Percentiles rank a stretch among this genome's conserved stretches.
Evolutionary conservation across 1,284 basidiomycete species (phyloP).

Genomic region (Violaceomyces palustris): DNA sequence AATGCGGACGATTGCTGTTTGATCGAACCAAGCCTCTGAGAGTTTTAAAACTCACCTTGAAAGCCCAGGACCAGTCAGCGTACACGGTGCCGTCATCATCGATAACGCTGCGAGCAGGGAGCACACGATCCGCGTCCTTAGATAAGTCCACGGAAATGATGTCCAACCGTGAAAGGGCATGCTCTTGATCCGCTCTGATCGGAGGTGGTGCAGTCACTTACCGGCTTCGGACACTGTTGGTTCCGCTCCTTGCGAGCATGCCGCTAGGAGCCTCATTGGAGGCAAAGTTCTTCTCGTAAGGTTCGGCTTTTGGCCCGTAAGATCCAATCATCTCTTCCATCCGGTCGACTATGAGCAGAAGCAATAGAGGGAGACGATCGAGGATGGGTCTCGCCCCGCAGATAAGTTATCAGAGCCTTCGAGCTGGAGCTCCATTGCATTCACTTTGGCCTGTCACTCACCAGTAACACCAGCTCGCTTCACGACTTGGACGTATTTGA

Average conservation of each 20-base stretch:
- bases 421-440: too few species aligned
- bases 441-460: constrained; percentile 11
- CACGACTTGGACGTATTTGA: constrained; percentile 71
- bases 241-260: constrained; percentile 69
- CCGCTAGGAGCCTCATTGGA: constrained; percentile 58
- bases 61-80: constrained; percentile 59
- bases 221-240: constrained; percentile 70
- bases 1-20: too few species aligned
- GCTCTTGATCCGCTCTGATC: not conserved
- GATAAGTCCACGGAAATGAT: not conserved
- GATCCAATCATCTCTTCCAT: constrained; percentile 86
- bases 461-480: constrained; percentile 64
- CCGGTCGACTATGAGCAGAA: constrained; percentile 68
- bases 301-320: constrained; percentile 59
- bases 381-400: too few species aligned
- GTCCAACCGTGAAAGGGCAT: too few species aligned
- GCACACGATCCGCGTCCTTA: not conserved
- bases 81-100: constrained; percentile 69
- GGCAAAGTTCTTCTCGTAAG: constrained; percentile 54
- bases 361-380: not conserved
- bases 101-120: constrained; percentile 56
- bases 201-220: too few species aligned
- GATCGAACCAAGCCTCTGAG: too few species aligned
- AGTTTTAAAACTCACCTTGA: constrained; percentile 45
- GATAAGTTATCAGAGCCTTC: too few species aligned